These are phyloP conservation scores for Aspergillus sparsus DNA, from an alignment of 495 filamentous ascomycete genomes.

Conservation along the genomic window DNA sequence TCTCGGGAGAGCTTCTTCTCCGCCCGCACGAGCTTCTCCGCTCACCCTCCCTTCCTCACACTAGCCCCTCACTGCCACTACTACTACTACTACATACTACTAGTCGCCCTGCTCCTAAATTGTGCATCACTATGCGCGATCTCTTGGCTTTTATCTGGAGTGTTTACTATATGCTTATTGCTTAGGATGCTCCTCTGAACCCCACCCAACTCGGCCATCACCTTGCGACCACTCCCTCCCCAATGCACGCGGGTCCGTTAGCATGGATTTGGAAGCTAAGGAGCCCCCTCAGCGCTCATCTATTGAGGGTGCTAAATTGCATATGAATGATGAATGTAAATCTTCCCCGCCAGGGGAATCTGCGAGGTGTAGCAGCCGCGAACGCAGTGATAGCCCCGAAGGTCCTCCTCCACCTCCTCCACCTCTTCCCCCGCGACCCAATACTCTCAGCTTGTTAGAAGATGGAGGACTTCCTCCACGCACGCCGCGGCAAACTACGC, in stretches of 20 bases:
- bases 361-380: slow-evolving; percentile 12
- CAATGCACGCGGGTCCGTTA: slow-evolving; percentile 16
- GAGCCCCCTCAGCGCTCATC: slow-evolving; percentile 12
- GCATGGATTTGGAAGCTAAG: slow-evolving; percentile 20
- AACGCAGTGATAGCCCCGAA: slow-evolving; percentile 36
- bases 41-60: background rate
- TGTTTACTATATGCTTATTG: background rate
- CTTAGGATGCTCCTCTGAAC: slow-evolving; percentile 8
- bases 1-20: slow-evolving; percentile 8
- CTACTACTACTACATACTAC: background rate
- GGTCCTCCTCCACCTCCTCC: slow-evolving; percentile 55
- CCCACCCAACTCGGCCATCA: background rate
- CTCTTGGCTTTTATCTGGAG: background rate
- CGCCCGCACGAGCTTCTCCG: slow-evolving; percentile 2
- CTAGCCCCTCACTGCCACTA: background rate
- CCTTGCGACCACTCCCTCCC: background rate
- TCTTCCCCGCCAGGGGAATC: slow-evolving; percentile 9
- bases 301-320: background rate
- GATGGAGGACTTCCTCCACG: slow-evolving; percentile 37
- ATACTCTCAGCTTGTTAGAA: slow-evolving; percentile 43
- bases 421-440: slow-evolving; percentile 70
- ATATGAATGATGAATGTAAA: slow-evolving; percentile 7
- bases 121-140: slow-evolving; percentile 7
- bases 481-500: slow-evolving; percentile 9
- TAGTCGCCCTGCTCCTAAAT: background rate